These are phyloP conservation scores for Umbellularia californica DNA, from an alignment of 164 flowering plant genomes.

Conservation along the genomic window DNA sequence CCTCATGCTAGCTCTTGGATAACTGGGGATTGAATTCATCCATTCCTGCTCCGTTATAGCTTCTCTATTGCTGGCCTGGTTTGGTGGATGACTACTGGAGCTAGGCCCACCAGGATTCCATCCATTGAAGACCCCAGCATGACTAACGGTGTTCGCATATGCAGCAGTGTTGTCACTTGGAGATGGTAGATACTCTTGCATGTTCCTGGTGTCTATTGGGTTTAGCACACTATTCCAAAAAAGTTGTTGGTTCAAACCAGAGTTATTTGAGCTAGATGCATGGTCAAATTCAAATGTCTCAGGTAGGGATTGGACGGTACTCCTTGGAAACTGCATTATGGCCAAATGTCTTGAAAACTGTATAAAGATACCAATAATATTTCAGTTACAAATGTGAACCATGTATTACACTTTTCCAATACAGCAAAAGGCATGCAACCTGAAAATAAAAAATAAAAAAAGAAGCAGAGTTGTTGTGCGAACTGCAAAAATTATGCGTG, in stretches of 20 bases:
- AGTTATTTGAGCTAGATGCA: conserved; percentile 43
- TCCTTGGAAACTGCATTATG: conserved; percentile 63
- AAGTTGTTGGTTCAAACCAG: conserved; percentile 34
- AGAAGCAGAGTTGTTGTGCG: no score
- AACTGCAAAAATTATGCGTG: no score
- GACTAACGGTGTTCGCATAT: conserved; percentile 23
- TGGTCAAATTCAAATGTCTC: conserved; percentile 52
- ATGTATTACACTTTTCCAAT: background rate
- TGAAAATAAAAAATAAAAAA: background rate
- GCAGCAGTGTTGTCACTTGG: conserved; percentile 30
- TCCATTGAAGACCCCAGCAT: conserved; percentile 31
- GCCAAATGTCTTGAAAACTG: background rate
- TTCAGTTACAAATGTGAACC: background rate
- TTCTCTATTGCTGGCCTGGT: conserved; percentile 34
- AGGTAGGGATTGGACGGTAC: conserved; percentile 37
- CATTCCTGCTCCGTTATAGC: conserved; percentile 46
- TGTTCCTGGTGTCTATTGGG: conserved; percentile 32
- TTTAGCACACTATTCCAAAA: conserved; percentile 41
- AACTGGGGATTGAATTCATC: conserved; percentile 31
- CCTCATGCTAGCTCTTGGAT: conserved; percentile 30
- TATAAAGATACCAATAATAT: background rate
- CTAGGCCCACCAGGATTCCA: conserved; percentile 59
- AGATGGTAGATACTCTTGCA: conserved; percentile 31
- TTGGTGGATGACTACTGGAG: conserved; percentile 29
- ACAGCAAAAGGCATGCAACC: background rate